Conservation (phyloP, 2,329 filamentous ascomycete species). For the Aspergillus nomiae region DNA sequence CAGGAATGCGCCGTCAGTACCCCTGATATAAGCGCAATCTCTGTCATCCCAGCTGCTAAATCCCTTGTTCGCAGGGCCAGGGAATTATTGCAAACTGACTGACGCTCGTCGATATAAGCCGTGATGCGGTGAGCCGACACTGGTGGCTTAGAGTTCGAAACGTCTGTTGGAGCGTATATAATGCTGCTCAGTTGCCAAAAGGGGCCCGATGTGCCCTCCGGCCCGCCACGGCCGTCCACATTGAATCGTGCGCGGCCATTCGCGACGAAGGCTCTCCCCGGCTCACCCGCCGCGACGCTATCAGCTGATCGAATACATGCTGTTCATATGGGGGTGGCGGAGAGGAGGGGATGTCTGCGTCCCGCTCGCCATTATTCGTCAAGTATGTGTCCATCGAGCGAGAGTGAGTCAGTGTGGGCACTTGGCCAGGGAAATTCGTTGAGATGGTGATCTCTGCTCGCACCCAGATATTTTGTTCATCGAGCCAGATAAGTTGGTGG, state of each 20-base stretch:
- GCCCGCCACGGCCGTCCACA: background rate
- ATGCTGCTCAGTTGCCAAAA: background rate
- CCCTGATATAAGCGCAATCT: background rate
- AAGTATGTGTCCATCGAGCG: slow-evolving; percentile 10
- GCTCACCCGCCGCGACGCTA: background rate
- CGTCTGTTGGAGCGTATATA: background rate
- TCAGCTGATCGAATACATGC: slow-evolving; percentile 23
- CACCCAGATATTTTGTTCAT: slow-evolving; percentile 33
- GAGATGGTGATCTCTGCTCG: slow-evolving; percentile 8
- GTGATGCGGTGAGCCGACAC: background rate
- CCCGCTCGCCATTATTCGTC: background rate
- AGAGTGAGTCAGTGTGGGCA: slow-evolving; percentile 1
- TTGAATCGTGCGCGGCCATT: background rate
- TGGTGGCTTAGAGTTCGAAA: background rate
- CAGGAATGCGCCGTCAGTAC: background rate
- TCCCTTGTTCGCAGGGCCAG: background rate
- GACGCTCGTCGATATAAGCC: background rate
- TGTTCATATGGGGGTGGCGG: slow-evolving; percentile 32
- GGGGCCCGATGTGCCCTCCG: background rate
- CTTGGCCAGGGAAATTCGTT: background rate
- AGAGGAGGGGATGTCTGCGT: background rate
- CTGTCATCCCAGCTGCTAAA: background rate
- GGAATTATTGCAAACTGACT: background rate
- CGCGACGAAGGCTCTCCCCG: background rate
- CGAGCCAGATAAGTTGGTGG: slow-evolving; percentile 32